phyloP scores from a whole-genome alignment of 371 early-diverging fungal genomes.

The Mortierella sp. region DNA sequence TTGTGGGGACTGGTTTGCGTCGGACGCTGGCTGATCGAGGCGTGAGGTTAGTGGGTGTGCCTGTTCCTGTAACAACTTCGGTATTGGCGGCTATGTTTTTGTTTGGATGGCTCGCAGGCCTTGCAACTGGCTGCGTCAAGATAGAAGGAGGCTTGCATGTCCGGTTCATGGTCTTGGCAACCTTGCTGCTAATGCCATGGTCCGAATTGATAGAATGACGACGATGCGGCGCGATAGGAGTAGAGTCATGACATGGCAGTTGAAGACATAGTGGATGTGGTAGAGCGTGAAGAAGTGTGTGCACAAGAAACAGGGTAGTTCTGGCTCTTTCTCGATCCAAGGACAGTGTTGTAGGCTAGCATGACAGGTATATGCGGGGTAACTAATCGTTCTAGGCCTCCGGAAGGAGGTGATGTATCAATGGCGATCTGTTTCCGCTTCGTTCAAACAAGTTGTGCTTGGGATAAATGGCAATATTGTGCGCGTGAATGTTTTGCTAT shows the following conservation, averaged over 20 bases:
- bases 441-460: too few relatives aligned
- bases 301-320: too few relatives aligned
- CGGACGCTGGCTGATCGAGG: slow-evolving; percentile 8
- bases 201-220: not conserved
- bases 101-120: not conserved
- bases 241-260: not conserved
- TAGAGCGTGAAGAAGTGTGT: not conserved
- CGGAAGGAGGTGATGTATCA: too few relatives aligned
- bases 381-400: too few relatives aligned
- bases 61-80: too few relatives aligned
- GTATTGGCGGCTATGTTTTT: not conserved
- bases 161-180: slow-evolving; percentile 1
- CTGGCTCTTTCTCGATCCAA: too few relatives aligned
- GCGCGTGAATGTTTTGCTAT: too few relatives aligned
- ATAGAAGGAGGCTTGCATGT: slow-evolving; percentile 7
- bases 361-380: too few relatives aligned
- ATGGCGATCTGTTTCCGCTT: too few relatives aligned
- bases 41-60: not conserved
- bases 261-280: not conserved
- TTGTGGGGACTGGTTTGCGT: slow-evolving; percentile 8
- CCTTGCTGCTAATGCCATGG: not conserved
- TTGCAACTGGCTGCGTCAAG: slow-evolving; percentile 2
- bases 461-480: too few relatives aligned
- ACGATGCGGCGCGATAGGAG: slow-evolving; percentile 1
- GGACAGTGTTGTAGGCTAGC: too few relatives aligned